Base-by-base conservation (phyloP, 2,329 filamentous ascomycete genomes). In the Colletotrichum tofieldiae region DNA sequence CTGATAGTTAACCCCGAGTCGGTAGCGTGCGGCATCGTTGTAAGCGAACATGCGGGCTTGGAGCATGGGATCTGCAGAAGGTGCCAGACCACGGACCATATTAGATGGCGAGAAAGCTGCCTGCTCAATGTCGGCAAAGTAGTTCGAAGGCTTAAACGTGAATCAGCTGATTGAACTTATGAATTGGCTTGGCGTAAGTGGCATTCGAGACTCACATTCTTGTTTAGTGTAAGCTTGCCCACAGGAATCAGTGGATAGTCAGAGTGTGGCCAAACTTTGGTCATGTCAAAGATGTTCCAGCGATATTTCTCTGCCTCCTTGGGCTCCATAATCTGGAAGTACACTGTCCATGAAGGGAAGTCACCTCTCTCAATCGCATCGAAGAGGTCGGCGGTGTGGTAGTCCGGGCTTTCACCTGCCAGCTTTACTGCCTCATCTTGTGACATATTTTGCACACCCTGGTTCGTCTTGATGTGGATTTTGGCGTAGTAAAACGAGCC, bases 71-170 rank as follows among this genome's bases (percentile, higher is more conserved):
- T 88, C 86, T 78, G 89, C 88, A 0, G 88, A 89, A 0, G 90
- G 87, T 59, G 87, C 90, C 49, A 91, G 85, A 1, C 92, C 91
- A 0, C 90, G 91, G 0, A 92, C 88, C 79, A 93, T 83, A 69
- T 88, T 90, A 0, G 88, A 87, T 0, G 92, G 91, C 0, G 88
- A 90, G 76, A 93, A 93, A 0, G 90, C 89, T 0, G 89, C 87
- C 80, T 93, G 91, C 79, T 93, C 91, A 54, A 92, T 87, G 76
- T 94, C 92, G 52, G 87, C 85, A 77, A 93, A 93, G 82, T 93
- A 93, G 81, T 93, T 93, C 63, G 87, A 80, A 0, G 86, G 84
- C 76, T 89, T 85, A 14, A 90, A 77, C 0, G 82, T 84, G 71
- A 90, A 78, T 61, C 82, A 82, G 23, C 88, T 88, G 23, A 90